Evolutionary conservation across 805 yeast species (phyloP), one percentile per base, ranked within the genome.

Genomic region (Kuraishia capsulata): DNA sequence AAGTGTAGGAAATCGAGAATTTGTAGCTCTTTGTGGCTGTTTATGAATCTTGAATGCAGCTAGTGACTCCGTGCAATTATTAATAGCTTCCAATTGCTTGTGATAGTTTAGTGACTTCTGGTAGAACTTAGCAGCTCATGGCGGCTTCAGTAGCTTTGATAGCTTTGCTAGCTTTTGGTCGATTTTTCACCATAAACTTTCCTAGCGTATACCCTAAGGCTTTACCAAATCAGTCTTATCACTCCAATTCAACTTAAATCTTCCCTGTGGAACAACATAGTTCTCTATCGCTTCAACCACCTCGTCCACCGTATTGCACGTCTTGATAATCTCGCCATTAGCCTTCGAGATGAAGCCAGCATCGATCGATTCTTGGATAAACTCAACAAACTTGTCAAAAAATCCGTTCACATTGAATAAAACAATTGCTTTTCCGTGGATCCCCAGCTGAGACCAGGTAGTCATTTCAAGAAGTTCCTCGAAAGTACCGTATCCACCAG

Each of bases 401-500:
- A 83, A 87, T 0, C 95, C 96, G 58, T 81, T 69, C 39, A 81
- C 69, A 59, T 87, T 87, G 61, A 78, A 78, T 31, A 87, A 53
- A 13, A 87, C 79, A 50, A 87, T 76, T 21, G 96, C 95, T 57
- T 81, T 81, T 44, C 68, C 63, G 58, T 87, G 96, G 47, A 87
- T 86, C 25, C 89, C 92, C 50, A 87, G 68, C 65, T 87, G 96
- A 36, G 78, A 76, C 96, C 96, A 87, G 3, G 96, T 87, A 42
- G 82, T 81, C 39, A 85, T 81, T 64, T 87, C 96, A 80, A 86
- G 78, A 44, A 87, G 67, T 61, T 87, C 96, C 59, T 87, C 96
- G 53, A 85, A 61, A 5, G 95, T 86, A 37, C 96, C 96, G 55
- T 78, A 86, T 2, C 96, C 96, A 44, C 96, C 96, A 11, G 96